phyloP scores from a whole-genome alignment of 2,329 filamentous ascomycete species.

The Hymenotorrendiella dingleyae region DNA sequence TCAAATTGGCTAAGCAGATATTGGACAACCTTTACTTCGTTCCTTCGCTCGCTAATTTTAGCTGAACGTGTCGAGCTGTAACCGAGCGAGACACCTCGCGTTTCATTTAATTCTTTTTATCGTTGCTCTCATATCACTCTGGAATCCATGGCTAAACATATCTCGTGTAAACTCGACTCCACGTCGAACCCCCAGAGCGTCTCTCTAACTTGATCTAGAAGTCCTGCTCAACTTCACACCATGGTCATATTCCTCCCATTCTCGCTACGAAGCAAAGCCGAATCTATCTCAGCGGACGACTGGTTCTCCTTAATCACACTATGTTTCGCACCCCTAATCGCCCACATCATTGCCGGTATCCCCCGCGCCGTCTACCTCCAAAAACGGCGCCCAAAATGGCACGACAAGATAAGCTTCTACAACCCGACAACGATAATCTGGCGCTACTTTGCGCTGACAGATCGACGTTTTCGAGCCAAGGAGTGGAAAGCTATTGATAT shows the following conservation, averaged over 20 bases:
- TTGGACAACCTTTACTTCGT: too few species aligned
- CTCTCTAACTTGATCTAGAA: too few species aligned
- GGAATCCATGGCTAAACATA: too few species aligned
- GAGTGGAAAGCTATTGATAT: slow-evolving; percentile 27
- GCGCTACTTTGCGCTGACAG: slow-evolving; percentile 2
- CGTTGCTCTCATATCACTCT: too few species aligned
- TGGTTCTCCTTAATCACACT: slow-evolving; percentile 30
- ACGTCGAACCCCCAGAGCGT: too few species aligned
- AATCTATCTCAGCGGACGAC: slow-evolving; percentile 18
- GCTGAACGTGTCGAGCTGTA: too few species aligned
- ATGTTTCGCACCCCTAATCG: slow-evolving; percentile 30
- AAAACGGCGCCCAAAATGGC: slow-evolving; percentile 23
- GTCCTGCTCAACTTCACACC: too few species aligned
- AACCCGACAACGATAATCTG: slow-evolving; percentile 29
- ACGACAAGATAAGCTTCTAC: slow-evolving; percentile 28
- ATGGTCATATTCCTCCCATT: background rate
- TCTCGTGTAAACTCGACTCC: too few species aligned
- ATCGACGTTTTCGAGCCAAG: slow-evolving; percentile 29
- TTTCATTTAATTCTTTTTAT: too few species aligned
- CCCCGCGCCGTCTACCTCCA: slow-evolving; percentile 22
- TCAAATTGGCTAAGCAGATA: too few species aligned
- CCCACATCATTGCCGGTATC: slow-evolving; percentile 28
- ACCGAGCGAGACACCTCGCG: too few species aligned
- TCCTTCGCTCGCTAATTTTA: too few species aligned
- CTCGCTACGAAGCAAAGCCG: background rate